Conservation (phyloP, 148 eudicot species). For the Gaultheria prostrata region DNA sequence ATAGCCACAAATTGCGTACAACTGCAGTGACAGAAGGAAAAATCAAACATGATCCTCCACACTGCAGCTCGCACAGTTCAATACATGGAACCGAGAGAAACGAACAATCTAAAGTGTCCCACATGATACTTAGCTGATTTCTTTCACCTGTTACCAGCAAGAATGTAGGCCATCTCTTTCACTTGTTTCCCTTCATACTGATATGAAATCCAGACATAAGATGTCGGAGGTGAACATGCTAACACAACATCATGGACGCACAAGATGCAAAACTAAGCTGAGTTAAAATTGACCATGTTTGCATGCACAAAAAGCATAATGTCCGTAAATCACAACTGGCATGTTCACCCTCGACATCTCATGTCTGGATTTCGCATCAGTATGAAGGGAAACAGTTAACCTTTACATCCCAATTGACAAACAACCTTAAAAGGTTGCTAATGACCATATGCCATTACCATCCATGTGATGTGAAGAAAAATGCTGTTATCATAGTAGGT, state of each 20-base stretch:
- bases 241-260: background rate
- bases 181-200: background rate
- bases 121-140: background rate
- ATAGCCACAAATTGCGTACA: background rate
- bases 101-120: background rate
- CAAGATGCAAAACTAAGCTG: background rate
- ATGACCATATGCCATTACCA: background rate
- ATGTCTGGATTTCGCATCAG: no score
- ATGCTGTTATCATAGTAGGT: background rate
- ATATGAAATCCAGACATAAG: background rate
- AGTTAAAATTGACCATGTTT: background rate
- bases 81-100: background rate
- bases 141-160: background rate
- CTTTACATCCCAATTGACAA: background rate
- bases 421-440: background rate
- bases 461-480: background rate
- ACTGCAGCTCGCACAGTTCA: background rate
- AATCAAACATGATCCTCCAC: no score
- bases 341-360: no score
- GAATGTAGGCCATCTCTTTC: background rate
- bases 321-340: background rate
- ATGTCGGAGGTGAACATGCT: background rate
- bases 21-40: background rate
- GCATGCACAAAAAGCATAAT: background rate
- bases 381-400: background rate